Conservation (phyloP, 306 rosid genomes). For the Quercus parvula region DNA sequence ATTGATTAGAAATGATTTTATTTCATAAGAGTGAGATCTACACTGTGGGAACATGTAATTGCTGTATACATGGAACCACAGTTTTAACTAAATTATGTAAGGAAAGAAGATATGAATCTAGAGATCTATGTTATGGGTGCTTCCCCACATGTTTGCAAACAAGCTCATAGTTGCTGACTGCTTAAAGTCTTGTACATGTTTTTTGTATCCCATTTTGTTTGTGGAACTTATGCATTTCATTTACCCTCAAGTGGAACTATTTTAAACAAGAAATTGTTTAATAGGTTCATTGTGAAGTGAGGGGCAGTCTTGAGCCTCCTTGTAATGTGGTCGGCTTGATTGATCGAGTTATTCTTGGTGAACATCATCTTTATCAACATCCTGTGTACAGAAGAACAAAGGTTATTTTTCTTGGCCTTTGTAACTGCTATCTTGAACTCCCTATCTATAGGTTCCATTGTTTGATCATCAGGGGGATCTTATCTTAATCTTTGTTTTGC, state of each 20-base stretch:
- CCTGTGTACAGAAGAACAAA: constrained; percentile 76
- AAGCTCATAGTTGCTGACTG: not conserved
- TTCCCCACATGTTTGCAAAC: not conserved
- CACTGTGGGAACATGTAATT: not conserved
- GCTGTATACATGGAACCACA: not conserved
- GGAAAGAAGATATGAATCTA: not conserved
- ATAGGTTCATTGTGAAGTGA: constrained; percentile 65
- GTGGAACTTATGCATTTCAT: not conserved
- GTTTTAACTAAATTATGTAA: not conserved
- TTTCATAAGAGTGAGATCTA: not conserved
- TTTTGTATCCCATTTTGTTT: not conserved
- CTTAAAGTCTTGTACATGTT: not conserved
- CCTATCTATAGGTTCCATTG: not conserved
- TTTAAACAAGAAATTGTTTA: constrained; percentile 4
- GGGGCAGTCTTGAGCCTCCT: constrained; percentile 81
- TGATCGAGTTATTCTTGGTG: constrained; percentile 66
- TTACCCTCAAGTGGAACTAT: constrained; percentile 15
- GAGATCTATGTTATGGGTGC: not conserved
- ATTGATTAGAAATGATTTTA: not conserved
- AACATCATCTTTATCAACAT: constrained; percentile 65
- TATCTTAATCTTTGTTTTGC: constrained; percentile 20
- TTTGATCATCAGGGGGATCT: constrained; percentile 13
- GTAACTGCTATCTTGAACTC: constrained; percentile 11
- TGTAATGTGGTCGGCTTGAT: constrained; percentile 71
- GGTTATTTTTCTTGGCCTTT: constrained; percentile 32